Evolutionary conservation across 768 basidiomycete species (phyloP).

Genomic region (Leucosporidium scottii): DNA sequence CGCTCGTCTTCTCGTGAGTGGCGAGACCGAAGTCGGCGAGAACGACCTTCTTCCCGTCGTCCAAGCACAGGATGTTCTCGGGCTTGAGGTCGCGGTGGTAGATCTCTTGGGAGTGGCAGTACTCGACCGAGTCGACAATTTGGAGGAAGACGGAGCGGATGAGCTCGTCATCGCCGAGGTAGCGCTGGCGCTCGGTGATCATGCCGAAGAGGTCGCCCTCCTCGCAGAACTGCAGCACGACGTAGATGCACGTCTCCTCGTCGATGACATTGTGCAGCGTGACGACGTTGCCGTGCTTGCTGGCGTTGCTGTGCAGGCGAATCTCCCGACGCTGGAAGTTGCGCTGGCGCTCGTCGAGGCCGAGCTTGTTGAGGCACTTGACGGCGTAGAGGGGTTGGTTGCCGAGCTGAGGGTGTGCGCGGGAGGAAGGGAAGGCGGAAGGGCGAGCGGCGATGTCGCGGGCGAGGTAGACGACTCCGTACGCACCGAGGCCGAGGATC

Average conservation of each 20-base stretch:
- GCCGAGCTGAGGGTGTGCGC: slow-evolving; percentile 32
- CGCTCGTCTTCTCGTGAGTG: slow-evolving; percentile 73
- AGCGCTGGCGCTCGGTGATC: slow-evolving; percentile 52
- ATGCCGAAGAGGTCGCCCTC: slow-evolving; percentile 89
- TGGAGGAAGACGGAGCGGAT: slow-evolving; percentile 89
- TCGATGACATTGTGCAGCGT: slow-evolving; percentile 59
- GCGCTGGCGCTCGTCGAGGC: slow-evolving; percentile 56
- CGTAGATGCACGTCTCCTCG: slow-evolving; percentile 58
- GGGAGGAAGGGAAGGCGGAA: slow-evolving; percentile 25
- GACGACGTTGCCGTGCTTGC: slow-evolving; percentile 53
- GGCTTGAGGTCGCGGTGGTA: slow-evolving; percentile 97
- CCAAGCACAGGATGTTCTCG: slow-evolving; percentile 79
- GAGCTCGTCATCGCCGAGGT: slow-evolving; percentile 64
- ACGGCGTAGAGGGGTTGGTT: slow-evolving; percentile 63
- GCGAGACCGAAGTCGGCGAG: slow-evolving; percentile 93
- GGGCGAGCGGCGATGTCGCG: slow-evolving; percentile 47
- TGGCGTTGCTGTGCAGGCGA: slow-evolving; percentile 46
- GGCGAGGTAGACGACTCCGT: slow-evolving; percentile 90
- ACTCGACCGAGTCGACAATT: slow-evolving; percentile 84
- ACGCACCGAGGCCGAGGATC: slow-evolving; percentile 85
- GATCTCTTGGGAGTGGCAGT: slow-evolving; percentile 83
- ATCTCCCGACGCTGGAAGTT: slow-evolving; percentile 67
- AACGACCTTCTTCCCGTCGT: slow-evolving; percentile 58
- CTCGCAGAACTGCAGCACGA: slow-evolving; percentile 85
- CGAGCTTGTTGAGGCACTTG: slow-evolving; percentile 66